Evolutionary conservation across 2,329 filamentous ascomycete genomes (phyloP), one percentile per base, ranked within the genome.

Genomic region (Emydomyces testavorans): DNA sequence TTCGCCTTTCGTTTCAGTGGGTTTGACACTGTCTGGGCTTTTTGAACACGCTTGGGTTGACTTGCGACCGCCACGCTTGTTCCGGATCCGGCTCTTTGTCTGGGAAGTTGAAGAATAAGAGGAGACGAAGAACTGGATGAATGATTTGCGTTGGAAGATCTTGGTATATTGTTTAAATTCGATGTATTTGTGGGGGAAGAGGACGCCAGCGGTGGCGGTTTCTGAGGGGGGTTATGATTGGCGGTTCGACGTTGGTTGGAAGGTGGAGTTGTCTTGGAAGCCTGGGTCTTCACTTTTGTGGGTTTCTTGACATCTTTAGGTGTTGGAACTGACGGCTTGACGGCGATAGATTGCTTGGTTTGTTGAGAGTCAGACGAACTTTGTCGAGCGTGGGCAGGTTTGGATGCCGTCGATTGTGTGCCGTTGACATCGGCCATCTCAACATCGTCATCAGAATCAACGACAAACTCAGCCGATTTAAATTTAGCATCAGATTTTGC

Each of bases 181-280:
- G 77, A 79, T 23, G 74, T 74, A 58, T 78, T 79, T 51, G 77
- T 72, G 4, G 77, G 77, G 18, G 76, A 76, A 2, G 78, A 79
- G 5, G 75, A 76, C 7, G 74, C 77, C 8, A 80, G 71, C 10
- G 77, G 77, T 13, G 78, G 80, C 2, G 77, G 77, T 46, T 80
- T 80, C 57, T 73, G 75, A 1, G 78, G 76, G 35, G 75, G 77
- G 51, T 68, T 78, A 18, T 64, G 67, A 42, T 56, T 63, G 43
- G 58, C 60, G 60, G 53, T 58, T 67, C 49, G 60, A 68, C 62
- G 60, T 56, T 18, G 61, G 13, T 61, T 58, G 50, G 67, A 65
- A 11, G 61, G 58, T 29, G 65, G 58, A 35, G 63, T 60, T 40
- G 56, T 57, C 51, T 67, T 65, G 21, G 53, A 48, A n/a, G 55